phyloP scores from a whole-genome alignment of 768 basidiomycete genomes.

The Austroboletus eburneus region DNA sequence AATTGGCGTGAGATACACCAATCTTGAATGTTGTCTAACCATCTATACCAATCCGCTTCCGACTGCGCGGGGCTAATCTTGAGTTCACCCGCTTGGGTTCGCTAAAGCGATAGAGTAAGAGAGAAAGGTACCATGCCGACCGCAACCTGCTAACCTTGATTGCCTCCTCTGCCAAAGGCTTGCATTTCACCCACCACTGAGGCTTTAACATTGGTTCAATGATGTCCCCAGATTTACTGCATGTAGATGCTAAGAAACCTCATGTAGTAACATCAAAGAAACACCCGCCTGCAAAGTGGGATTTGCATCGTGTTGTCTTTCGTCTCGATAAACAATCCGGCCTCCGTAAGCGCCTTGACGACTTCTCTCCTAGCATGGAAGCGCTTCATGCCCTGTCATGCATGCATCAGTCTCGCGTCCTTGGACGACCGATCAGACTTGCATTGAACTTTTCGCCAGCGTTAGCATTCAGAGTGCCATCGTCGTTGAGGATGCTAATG shows the following conservation, averaged over 20 bases:
- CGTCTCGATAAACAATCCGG: slow-evolving; percentile 81
- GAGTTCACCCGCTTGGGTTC: slow-evolving; percentile 85
- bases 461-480: slow-evolving; percentile 92
- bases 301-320: slow-evolving; percentile 98
- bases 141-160: slow-evolving; percentile 53
- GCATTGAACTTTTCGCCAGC: slow-evolving; percentile 77
- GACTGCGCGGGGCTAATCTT: slow-evolving; percentile 77
- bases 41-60: slow-evolving; percentile 93
- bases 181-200: slow-evolving; percentile 98
- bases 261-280: neutral
- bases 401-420: neutral
- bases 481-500: slow-evolving; percentile 93
- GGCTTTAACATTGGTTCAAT: slow-evolving; percentile 95
- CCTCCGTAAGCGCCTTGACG: slow-evolving; percentile 77
- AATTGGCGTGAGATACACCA: slow-evolving; percentile 99
- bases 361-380: slow-evolving; percentile 89
- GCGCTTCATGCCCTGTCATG: slow-evolving; percentile 84
- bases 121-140: neutral
- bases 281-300: slow-evolving; percentile 75
- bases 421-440: slow-evolving; percentile 7
- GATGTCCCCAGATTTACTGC: slow-evolving; percentile 91
- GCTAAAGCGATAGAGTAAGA: slow-evolving; percentile 40
- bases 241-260: slow-evolving; percentile 3
- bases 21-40: slow-evolving; percentile 93
- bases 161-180: slow-evolving; percentile 85